phyloP scores from a whole-genome alignment of 495 filamentous ascomycete genomes.

The Tuber calosporum region DNA sequence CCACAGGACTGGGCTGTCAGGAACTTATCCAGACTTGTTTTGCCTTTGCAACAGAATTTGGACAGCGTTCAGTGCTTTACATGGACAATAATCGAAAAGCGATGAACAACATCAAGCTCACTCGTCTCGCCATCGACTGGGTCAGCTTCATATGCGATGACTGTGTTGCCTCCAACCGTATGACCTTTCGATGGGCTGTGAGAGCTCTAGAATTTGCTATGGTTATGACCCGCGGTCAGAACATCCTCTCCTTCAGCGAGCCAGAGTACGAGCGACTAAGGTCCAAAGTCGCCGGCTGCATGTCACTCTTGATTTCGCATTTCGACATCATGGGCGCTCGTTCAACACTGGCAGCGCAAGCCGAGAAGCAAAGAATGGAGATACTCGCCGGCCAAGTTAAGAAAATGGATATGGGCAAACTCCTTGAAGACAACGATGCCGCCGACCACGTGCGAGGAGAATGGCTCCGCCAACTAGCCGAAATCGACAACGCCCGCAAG shows the following conservation, averaged over 20 bases:
- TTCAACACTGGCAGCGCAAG: constrained; percentile 83
- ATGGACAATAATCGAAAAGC: constrained; percentile 88
- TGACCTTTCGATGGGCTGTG: constrained; percentile 96
- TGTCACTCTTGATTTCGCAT: constrained; percentile 94
- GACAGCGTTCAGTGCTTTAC: constrained; percentile 82
- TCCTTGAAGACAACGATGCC: constrained; percentile 80
- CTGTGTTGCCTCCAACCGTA: constrained; percentile 86
- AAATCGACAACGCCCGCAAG: constrained; percentile 69
- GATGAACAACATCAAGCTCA: constrained; percentile 94
- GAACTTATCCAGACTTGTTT: constrained; percentile 98
- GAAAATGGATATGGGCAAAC: constrained; percentile 65
- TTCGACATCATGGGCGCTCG: constrained; percentile 98
- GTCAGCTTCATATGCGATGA: constrained; percentile 97
- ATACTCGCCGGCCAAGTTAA: constrained; percentile 64
- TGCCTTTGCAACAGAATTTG: constrained; percentile 95
- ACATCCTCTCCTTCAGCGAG: constrained; percentile 79
- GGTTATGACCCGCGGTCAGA: constrained; percentile 87
- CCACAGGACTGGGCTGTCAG: constrained; percentile 75
- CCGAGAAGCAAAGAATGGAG: constrained; percentile 78
- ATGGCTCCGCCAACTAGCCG: constrained; percentile 60
- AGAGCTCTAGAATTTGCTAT: constrained; percentile 92
- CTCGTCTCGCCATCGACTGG: constrained; percentile 89
- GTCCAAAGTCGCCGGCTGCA: constrained; percentile 88
- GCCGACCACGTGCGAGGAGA: constrained; percentile 62
- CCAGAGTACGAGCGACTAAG: constrained; percentile 74